A percentile compares a stretch with the other conserved stretches of the same genome.
Evolutionary conservation across 78 protist species (phyloP).

Genomic region (Planoprotostelium fungivorum): DNA sequence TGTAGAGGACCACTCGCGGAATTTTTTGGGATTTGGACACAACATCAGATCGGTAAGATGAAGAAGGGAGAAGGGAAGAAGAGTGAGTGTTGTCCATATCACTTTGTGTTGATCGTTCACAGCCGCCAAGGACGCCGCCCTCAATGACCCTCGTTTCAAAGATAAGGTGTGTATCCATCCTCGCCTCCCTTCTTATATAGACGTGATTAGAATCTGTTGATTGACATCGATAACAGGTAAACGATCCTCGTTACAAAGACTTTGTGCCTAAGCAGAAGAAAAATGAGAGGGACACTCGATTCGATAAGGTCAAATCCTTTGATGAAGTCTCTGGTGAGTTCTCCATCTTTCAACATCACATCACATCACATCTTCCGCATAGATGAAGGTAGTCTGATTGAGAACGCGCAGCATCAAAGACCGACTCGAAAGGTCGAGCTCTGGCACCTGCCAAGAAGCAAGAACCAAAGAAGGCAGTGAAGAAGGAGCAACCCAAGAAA

Average conservation of each 20-base stretch:
- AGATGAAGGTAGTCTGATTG: too few species aligned
- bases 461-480: neutral
- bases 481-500: slow-evolving; percentile 8
- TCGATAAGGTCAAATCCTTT: neutral
- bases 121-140: too few species aligned
- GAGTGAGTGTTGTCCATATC: too few species aligned
- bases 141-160: neutral
- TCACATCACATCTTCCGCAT: too few species aligned
- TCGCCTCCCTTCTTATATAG: neutral
- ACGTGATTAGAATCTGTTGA: too few species aligned
- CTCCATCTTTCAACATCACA: neutral
- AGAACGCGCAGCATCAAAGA: neutral
- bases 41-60: too few species aligned
- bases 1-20: too few species aligned
- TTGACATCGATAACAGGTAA: neutral
- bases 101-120: too few species aligned
- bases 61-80: too few species aligned
- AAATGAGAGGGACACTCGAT: neutral
- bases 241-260: neutral
- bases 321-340: neutral
- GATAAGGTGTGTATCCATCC: neutral
- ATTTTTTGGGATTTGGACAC: too few species aligned
- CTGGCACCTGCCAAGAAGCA: neutral
- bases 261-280: neutral
- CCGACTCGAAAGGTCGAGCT: neutral